Evolutionary conservation across 306 rosid genomes (phyloP).

Genomic region (Prunus fruticosa): DNA sequence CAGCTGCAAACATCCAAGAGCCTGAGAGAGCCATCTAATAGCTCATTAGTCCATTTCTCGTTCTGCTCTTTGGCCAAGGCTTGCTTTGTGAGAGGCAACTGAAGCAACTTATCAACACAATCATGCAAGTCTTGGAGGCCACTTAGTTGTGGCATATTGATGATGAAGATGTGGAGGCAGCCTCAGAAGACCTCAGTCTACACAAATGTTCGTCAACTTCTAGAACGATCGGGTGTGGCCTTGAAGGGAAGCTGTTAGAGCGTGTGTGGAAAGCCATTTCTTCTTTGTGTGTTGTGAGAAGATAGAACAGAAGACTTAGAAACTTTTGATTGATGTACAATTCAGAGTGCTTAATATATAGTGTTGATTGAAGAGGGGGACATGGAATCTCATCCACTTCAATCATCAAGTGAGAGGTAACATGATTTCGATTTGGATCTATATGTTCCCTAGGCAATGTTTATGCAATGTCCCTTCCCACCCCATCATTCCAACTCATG

Average conservation of each 20-base stretch:
- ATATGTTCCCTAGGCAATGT: conserved; percentile 9
- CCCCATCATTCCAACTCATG: conserved; percentile 25
- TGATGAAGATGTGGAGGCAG: conserved; percentile 13
- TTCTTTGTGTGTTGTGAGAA: background rate
- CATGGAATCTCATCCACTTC: conserved; percentile 25
- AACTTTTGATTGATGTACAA: background rate
- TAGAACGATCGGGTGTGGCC: conserved; percentile 27
- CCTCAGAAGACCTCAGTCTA: conserved; percentile 18
- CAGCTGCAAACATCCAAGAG: background rate
- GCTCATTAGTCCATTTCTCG: conserved; percentile 8
- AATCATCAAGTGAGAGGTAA: background rate
- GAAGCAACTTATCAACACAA: conserved; percentile 29
- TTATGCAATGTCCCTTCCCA: conserved; percentile 24
- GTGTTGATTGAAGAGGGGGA: conserved; percentile 6
- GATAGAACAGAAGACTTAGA: background rate
- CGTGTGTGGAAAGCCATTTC: conserved; percentile 14
- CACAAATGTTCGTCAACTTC: conserved; percentile 19
- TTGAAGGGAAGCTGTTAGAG: conserved; percentile 31
- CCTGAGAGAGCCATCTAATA: conserved; percentile 32
- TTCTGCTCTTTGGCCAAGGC: conserved; percentile 4
- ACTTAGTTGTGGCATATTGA: conserved; percentile 14
- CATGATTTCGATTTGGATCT: conserved; percentile 25
- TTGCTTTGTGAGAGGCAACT: conserved; percentile 19
- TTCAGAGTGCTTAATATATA: background rate
- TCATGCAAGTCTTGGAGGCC: conserved; percentile 24